These are phyloP conservation scores for Chrysosphaeria jannelii DNA, from an alignment of 2,329 filamentous ascomycete species.

Conservation along the genomic window DNA sequence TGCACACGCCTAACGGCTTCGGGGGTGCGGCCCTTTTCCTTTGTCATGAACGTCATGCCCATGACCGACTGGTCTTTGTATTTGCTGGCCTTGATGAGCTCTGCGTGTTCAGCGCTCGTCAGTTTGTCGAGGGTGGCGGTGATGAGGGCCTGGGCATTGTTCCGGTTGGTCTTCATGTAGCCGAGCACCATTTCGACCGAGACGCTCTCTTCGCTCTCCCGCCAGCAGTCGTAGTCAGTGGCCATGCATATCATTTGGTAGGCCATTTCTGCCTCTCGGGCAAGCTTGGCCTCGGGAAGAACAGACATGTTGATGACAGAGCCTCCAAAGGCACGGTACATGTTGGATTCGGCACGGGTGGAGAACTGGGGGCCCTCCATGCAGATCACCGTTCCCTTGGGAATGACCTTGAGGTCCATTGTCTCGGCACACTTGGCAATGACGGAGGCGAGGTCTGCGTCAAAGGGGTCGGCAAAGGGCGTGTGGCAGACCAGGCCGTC, in stretches of 20 bases:
- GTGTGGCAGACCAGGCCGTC: conserved; percentile 78
- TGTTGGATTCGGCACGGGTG: conserved; percentile 76
- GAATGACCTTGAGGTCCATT: conserved; percentile 59
- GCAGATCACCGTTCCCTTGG: conserved; percentile 57
- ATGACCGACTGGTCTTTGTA: conserved; percentile 47
- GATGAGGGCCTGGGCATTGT: conserved; percentile 65
- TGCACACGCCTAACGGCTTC: conserved; percentile 54
- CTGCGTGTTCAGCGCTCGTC: conserved; percentile 41
- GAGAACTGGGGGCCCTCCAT: conserved; percentile 99
- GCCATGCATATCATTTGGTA: conserved; percentile 99
- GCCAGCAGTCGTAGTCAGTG: conserved; percentile 98
- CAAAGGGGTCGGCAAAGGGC: conserved; percentile 87
- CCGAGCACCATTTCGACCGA: conserved; percentile 93
- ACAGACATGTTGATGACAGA: conserved; percentile 96
- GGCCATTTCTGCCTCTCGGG: conserved; percentile 78
- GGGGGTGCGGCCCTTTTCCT: conserved; percentile 37
- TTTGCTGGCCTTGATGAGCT: conserved; percentile 55
- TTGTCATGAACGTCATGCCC: conserved; percentile 56
- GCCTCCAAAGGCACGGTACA: conserved; percentile 86
- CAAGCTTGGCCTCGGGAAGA: conserved; percentile 84
- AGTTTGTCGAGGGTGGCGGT: conserved; percentile 69
- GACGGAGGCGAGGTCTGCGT: conserved; percentile 42
- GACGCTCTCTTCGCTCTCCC: conserved; percentile 48
- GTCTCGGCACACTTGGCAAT: conserved; percentile 45
- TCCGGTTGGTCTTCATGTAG: conserved; percentile 78